Conservation (phyloP, 2,329 filamentous ascomycete species). For the Shiraia bambusicola region DNA sequence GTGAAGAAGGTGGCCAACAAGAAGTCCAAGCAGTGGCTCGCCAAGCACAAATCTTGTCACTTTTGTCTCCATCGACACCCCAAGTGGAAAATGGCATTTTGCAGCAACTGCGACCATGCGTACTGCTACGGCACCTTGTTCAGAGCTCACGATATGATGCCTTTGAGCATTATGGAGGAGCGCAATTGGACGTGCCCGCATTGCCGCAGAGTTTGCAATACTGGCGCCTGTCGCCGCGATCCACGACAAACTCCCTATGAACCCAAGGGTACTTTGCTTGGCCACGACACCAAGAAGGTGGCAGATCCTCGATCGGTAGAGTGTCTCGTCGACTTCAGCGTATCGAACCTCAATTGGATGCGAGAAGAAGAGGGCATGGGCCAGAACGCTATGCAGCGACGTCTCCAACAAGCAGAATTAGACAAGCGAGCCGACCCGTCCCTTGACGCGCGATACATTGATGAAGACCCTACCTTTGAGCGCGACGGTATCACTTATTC, state of each 20-base stretch:
- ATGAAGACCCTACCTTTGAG: slow-evolving; percentile 42
- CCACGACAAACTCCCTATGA: slow-evolving; percentile 74
- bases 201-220: slow-evolving; percentile 85
- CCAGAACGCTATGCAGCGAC: slow-evolving; percentile 50
- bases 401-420: slow-evolving; percentile 56
- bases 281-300: slow-evolving; percentile 86
- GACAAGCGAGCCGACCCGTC: slow-evolving; percentile 52
- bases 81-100: slow-evolving; percentile 81
- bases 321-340: slow-evolving; percentile 83
- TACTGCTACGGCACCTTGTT: slow-evolving; percentile 96
- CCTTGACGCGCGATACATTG: slow-evolving; percentile 48
- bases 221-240: slow-evolving; percentile 71
- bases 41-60: slow-evolving; percentile 66
- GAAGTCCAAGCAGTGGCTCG: slow-evolving; percentile 53
- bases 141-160: slow-evolving; percentile 87
- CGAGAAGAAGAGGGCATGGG: slow-evolving; percentile 53
- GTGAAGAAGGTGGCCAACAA: slow-evolving; percentile 66
- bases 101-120: slow-evolving; percentile 70
- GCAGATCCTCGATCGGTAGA: slow-evolving; percentile 91
- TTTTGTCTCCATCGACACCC: slow-evolving; percentile 80
- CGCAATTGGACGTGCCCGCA: slow-evolving; percentile 86
- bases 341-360: slow-evolving; percentile 86
- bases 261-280: slow-evolving; percentile 82
- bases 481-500: slow-evolving; percentile 49
- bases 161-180: slow-evolving; percentile 76